Evolutionary conservation across 2,329 filamentous ascomycete genomes (phyloP).

Genomic region (Diaporthe vaccinii): DNA sequence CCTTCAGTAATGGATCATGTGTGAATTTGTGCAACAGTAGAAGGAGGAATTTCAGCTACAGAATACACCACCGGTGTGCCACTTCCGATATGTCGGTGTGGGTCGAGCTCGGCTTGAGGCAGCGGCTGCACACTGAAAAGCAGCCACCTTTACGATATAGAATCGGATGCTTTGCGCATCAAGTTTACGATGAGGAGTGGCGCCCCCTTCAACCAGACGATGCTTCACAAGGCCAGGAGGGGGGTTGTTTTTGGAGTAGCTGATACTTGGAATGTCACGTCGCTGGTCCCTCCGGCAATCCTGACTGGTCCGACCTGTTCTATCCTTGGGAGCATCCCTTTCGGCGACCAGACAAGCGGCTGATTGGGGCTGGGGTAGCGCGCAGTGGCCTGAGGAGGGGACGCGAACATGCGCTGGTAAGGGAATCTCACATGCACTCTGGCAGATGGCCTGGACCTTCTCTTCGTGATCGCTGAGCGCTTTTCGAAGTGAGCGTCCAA

Average conservation of each 20-base stretch:
- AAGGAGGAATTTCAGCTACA: background rate
- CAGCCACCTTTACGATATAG: constrained; percentile 5
- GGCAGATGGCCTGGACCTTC: background rate
- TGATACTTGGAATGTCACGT: constrained; percentile 10
- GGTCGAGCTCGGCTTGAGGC: background rate
- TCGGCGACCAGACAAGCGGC: constrained; percentile 26
- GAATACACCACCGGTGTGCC: background rate
- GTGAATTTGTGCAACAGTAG: background rate
- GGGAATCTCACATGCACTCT: background rate
- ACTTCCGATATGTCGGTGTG: background rate
- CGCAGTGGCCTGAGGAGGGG: constrained; percentile 1
- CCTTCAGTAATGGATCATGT: constrained; percentile 16
- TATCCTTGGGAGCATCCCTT: constrained; percentile 22
- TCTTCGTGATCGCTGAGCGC: background rate
- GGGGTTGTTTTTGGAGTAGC: background rate
- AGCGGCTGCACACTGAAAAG: background rate
- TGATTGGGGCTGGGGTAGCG: constrained; percentile 9
- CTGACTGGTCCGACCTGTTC: constrained; percentile 9
- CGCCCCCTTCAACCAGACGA: background rate
- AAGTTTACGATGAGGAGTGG: background rate
- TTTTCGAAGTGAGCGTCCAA: background rate
- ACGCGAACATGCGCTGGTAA: background rate
- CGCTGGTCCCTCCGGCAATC: background rate
- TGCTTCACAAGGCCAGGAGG: background rate
- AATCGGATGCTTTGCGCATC: background rate